A percentile compares a stretch with the other conserved stretches of the same genome.
phyloP scores from a whole-genome alignment of 1,139 yeast genomes.

The Yarrowia galli region DNA sequence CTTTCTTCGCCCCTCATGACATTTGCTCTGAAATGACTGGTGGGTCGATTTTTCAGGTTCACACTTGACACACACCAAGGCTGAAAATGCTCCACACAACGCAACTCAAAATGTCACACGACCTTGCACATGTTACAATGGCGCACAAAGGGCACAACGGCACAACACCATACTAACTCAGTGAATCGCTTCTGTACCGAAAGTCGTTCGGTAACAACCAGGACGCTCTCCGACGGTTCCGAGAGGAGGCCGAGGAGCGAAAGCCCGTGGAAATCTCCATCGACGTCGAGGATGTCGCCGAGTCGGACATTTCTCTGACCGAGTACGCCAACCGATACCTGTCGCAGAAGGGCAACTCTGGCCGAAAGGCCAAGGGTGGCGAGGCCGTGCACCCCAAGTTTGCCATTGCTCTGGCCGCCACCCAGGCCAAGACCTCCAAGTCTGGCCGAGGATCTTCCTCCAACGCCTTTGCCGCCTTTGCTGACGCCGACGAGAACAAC shows the following conservation, averaged over 20 bases:
- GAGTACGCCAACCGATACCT: conserved; percentile 40
- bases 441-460: conserved; percentile 29
- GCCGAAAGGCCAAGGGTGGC: conserved; percentile 29
- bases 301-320: conserved; percentile 35
- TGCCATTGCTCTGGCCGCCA: conserved; percentile 39
- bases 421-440: conserved; percentile 39
- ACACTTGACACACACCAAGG: background rate
- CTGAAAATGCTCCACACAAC: background rate
- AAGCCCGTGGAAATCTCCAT: conserved; percentile 37
- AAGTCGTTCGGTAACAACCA: conserved; percentile 33
- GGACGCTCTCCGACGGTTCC: conserved; percentile 31
- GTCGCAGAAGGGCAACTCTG: conserved; percentile 37
- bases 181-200: conserved; percentile 36
- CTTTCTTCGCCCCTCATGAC: background rate
- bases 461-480: conserved; percentile 38
- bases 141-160: background rate
- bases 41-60: background rate
- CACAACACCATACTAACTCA: conserved; percentile 18
- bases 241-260: conserved; percentile 38
- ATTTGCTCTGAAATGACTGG: background rate
- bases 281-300: conserved; percentile 39
- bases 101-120: conserved; percentile 14
- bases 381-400: conserved; percentile 39
- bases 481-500: conserved; percentile 30
- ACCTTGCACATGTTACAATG: background rate